Conservation (phyloP, 129 eudicot species). For the Pseudognaphalium luteoalbum region DNA sequence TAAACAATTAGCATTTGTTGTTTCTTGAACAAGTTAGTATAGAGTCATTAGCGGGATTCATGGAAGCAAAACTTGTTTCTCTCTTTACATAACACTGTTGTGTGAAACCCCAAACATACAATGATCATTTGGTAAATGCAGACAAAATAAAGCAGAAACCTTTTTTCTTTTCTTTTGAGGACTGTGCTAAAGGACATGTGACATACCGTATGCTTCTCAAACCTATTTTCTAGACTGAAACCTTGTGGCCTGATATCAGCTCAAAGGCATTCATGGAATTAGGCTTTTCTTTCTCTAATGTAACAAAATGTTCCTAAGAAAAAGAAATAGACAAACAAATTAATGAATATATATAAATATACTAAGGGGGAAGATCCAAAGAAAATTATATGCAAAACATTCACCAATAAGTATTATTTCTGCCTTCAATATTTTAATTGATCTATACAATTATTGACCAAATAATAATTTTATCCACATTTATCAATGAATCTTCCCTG, state of each 20-base stretch:
- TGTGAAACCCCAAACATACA: conserved; percentile 8
- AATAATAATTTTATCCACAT: no score
- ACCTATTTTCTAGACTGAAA: conserved; percentile 81
- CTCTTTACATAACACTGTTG: conserved; percentile 61
- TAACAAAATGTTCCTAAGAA: conserved; percentile 74
- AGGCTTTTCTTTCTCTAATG: conserved; percentile 84
- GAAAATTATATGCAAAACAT: not conserved
- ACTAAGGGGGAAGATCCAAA: not conserved
- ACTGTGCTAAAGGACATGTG: not conserved
- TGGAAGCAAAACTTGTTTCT: conserved; percentile 84
- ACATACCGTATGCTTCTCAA: conserved; percentile 61
- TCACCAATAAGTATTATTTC: not conserved
- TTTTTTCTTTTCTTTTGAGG: not conserved
- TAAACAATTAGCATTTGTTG: no score
- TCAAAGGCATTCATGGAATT: conserved; percentile 95
- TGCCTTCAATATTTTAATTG: not conserved
- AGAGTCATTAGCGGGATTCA: conserved; percentile 56
- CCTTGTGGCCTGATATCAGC: conserved; percentile 80
- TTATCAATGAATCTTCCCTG: no score
- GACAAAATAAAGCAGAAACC: not conserved
- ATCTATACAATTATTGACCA: no score
- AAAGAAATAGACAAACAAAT: not conserved
- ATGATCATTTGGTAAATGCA: not conserved
- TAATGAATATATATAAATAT: not conserved
- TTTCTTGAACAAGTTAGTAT: no score